Conservation (phyloP, 495 filamentous ascomycete species). For the Pseudotulostoma volvatum region DNA sequence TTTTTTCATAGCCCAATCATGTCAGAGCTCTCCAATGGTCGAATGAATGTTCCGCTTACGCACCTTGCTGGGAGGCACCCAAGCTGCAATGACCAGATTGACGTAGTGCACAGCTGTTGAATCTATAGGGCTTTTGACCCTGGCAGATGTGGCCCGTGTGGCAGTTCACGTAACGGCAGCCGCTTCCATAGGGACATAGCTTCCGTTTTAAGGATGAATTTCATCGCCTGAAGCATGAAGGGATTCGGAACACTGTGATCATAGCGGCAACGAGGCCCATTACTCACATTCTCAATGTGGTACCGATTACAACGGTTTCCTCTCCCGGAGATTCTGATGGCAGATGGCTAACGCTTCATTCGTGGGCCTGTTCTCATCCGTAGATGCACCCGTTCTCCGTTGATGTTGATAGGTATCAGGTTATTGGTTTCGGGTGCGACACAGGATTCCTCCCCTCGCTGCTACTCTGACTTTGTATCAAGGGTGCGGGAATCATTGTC, state of each 20-base stretch:
- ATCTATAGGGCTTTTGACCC: no score
- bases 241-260: slow-evolving; percentile 24
- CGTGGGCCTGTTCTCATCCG: no score
- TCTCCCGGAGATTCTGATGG: slow-evolving; percentile 16
- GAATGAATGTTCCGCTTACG: no score
- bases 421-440: slow-evolving; percentile 12
- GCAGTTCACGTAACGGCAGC: slow-evolving; percentile 27
- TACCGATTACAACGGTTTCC: slow-evolving; percentile 18
- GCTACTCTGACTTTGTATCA: no score
- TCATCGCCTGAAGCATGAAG: slow-evolving; percentile 17
- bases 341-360: slow-evolving; percentile 14
- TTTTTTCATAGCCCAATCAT: no score
- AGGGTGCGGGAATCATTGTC: no score
- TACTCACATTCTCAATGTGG: slow-evolving; percentile 27
- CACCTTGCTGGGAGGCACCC: no score
- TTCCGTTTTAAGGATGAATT: slow-evolving; percentile 23
- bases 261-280: slow-evolving; percentile 20
- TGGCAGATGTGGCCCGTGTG: slow-evolving; percentile 31
- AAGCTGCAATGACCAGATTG: no score
- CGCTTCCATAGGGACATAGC: slow-evolving; percentile 16
- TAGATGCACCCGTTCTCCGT: slow-evolving; percentile 27
- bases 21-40: no score
- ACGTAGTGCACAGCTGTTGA: no score
- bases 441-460: slow-evolving; percentile 12
- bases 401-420: slow-evolving; percentile 27